Evolutionary conservation across 2,329 filamentous ascomycete species (phyloP).

Genomic region (Periglandula ipomoeae): DNA sequence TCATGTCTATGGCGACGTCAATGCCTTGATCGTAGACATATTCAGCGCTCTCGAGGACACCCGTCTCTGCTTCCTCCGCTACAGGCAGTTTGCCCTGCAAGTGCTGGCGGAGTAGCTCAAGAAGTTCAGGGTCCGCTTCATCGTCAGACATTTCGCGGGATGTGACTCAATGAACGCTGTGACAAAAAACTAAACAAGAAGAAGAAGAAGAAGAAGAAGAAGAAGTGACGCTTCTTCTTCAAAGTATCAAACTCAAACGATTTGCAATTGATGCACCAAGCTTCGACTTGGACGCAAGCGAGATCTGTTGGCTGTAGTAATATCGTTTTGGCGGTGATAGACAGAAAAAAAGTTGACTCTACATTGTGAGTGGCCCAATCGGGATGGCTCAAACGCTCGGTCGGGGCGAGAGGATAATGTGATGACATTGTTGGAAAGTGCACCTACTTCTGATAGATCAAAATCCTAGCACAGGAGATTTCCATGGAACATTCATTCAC

Average conservation of each 20-base stretch:
- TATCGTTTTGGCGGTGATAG: not conserved
- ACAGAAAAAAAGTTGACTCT: not conserved
- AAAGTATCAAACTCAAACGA: not conserved
- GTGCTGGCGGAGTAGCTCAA: constrained; percentile 77
- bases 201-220: not conserved
- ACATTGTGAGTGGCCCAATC: constrained; percentile 2
- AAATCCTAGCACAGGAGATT: no score
- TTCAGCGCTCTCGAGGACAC: constrained; percentile 73
- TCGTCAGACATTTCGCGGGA: constrained; percentile 64
- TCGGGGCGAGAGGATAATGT: not conserved
- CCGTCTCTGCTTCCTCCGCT: constrained; percentile 60
- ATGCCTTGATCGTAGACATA: constrained; percentile 87
- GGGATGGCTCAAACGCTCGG: not conserved
- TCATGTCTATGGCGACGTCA: constrained; percentile 82
- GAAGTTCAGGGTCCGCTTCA: constrained; percentile 79
- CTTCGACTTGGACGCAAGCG: not conserved
- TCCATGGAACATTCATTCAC: not conserved
- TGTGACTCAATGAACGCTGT: constrained; percentile 12
- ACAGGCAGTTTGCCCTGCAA: constrained; percentile 51
- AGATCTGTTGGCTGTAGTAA: not conserved
- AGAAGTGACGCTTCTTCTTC: not conserved
- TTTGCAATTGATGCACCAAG: not conserved
- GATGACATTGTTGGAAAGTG: not conserved
- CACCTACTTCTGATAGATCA: not conserved
- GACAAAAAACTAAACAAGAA: not conserved